These are phyloP conservation scores for Carpinus fangiana DNA, from an alignment of 306 rosid species.

Conservation along the genomic window DNA sequence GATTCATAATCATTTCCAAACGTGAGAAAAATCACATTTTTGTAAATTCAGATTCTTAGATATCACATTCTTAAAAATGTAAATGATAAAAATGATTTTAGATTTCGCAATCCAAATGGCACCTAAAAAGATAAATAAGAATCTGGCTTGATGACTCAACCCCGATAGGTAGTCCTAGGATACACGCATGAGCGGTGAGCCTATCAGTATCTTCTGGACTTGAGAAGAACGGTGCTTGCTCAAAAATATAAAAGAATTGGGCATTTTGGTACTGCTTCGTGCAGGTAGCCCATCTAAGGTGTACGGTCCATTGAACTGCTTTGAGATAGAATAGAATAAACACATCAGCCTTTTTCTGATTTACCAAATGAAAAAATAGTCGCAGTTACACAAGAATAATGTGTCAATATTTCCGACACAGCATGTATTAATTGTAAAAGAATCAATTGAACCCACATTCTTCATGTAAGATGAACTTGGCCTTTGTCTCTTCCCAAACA, in stretches of 20 bases:
- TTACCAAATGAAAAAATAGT: slow-evolving; percentile 12
- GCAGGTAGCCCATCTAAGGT: background rate
- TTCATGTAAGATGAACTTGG: slow-evolving; percentile 32
- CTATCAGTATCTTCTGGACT: no score
- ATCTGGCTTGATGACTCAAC: no score
- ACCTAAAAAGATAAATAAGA: no score
- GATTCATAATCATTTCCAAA: no score
- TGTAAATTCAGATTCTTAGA: no score
- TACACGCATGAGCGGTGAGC: no score
- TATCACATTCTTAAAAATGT: no score
- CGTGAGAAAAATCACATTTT: no score
- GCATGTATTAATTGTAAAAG: slow-evolving; percentile 9
- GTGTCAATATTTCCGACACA: slow-evolving; percentile 25
- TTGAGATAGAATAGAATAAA: background rate
- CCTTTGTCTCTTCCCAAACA: slow-evolving; percentile 24
- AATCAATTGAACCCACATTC: slow-evolving; percentile 24
- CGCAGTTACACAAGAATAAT: slow-evolving; percentile 27
- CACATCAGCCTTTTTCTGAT: slow-evolving; percentile 3
- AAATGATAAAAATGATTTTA: no score
- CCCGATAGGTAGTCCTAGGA: no score
- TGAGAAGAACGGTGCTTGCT: no score
- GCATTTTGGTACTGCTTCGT: background rate
- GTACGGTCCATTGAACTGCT: background rate
- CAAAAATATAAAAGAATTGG: background rate
- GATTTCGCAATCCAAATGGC: no score